Evolutionary conservation across 768 basidiomycete genomes (phyloP).

Genomic region (Boletus bicolor): DNA sequence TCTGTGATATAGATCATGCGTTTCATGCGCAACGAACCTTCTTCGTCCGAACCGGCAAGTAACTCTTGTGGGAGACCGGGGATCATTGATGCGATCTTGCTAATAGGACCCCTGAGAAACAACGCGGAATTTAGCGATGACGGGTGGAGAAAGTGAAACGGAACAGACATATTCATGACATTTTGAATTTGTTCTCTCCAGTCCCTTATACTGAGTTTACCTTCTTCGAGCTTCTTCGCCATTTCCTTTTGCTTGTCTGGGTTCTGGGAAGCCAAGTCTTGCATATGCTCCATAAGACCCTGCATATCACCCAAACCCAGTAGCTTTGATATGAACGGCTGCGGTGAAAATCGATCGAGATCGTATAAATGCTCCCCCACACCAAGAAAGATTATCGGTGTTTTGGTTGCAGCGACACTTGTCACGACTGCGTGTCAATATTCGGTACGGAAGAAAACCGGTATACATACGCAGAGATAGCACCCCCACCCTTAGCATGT

Average conservation of each 20-base stretch:
- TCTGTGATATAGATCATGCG: slow-evolving; percentile 99
- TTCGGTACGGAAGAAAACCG: not conserved
- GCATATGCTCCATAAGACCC: slow-evolving; percentile 98
- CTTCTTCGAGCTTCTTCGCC: slow-evolving; percentile 96
- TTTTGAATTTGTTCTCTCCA: slow-evolving; percentile 98
- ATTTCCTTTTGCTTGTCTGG: slow-evolving; percentile 98
- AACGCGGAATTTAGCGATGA: slow-evolving; percentile 2
- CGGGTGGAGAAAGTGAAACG: slow-evolving; percentile 1
- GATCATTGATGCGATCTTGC: slow-evolving; percentile 98
- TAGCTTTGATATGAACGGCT: slow-evolving; percentile 96
- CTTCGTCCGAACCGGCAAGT: slow-evolving; percentile 90
- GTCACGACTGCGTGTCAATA: slow-evolving; percentile 10
- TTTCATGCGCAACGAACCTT: slow-evolving; percentile 87
- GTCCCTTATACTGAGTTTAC: slow-evolving; percentile 93
- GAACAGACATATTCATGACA: slow-evolving; percentile 93
- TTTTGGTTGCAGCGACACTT: slow-evolving; percentile 97
- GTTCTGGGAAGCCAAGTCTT: slow-evolving; percentile 88
- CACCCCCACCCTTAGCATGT: slow-evolving; percentile 98
- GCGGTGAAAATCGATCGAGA: slow-evolving; percentile 91
- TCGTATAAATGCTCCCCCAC: slow-evolving; percentile 98
- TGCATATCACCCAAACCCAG: slow-evolving; percentile 96
- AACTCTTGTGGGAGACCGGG: slow-evolving; percentile 92
- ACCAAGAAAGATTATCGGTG: slow-evolving; percentile 97
- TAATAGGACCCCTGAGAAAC: slow-evolving; percentile 85
- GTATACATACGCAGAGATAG: slow-evolving; percentile 89